Base-by-base conservation (phyloP, 805 yeast genomes). In the Candida patagonica region DNA sequence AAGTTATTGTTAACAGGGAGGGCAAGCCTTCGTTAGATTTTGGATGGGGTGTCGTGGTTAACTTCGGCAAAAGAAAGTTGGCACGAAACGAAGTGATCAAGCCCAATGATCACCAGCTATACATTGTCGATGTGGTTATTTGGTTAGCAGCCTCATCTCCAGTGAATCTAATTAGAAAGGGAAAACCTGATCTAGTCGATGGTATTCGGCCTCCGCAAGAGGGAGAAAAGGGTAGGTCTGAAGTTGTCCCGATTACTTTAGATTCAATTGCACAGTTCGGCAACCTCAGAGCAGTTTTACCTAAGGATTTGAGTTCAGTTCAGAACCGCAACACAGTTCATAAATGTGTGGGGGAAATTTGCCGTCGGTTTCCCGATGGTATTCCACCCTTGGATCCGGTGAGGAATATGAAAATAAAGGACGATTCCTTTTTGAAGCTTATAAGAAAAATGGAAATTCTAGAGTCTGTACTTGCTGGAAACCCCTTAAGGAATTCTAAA, bases 21-120 rank as follows among this genome's bases (percentile, higher is more conserved):
- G 49, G 45, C 1, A 47, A 45, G 4, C 42, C 42, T 13, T 47
- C 46, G 10, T 61, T 71, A 35, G 82, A 86, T 45, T 94, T 87
- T 57, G 96, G 96, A n/a, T 92, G 98, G 98, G 96, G 89, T 42
- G 81, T 84, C 56, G 92, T 88, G 9, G 76, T 83, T 8, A 75
- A 77, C 35, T 83, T 79, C 51, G 68, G 74, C 30, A 88, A 86
- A 60, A 72, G 97, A 57, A 61, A 63, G 35, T 44, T 47, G 33
- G 58, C 63, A 5, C 22, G 19, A 20, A 50, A 35, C 21, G 34
- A 29, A 16, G 31, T 45, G 20, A 29, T 37, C 16, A 55, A 70
- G 73, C 85, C 65, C 57, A 69, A 80, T 13, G 96, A 88, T 50
- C 96, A 89, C 58, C 95, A 92, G 56, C 76, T 94, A 0, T 89